Evolutionary conservation across 768 basidiomycete genomes (phyloP), one percentile per base, ranked within the genome.

Genomic region (Dacryopinax spathularia): DNA sequence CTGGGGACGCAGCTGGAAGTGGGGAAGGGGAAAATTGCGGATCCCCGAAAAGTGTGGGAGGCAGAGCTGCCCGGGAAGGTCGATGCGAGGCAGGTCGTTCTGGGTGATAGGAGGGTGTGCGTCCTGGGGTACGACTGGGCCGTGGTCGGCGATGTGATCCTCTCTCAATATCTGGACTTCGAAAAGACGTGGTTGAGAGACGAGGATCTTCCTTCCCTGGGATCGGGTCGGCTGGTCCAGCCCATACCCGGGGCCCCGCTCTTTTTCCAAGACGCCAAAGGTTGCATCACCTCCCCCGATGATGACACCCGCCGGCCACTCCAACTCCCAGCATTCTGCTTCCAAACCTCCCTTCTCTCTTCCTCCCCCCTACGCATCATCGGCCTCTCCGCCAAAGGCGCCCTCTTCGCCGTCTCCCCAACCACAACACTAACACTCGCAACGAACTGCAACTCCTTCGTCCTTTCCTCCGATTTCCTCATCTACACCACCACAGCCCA

Each of bases 401-500:
- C 87, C 70, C 75, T 95, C 0, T 82, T 83, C 69, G 77, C 81
- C 25, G 74, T 80, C 3, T 67, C 72, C 9, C 72, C 69, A 31
- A 69, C 31, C 22, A 33, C 22, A 0, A 37, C 27, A 56, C 27
- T 29, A 16, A 68, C 67, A 4, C 35, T 78, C 34, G 75, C 77
- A 0, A 67, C 69, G 18, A 70, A 73, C 36, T 74, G 73, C 37
- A 77, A 84, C 15, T 95, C 93, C 0, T 90, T 91, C 73, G 80
- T 82, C 33, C 63, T 74, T 33, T 65, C 68, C 10, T 73, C 87
- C 0, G 83, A 88, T 0, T 93, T 89, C 71, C 75, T 95, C 33
- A 85, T 94, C 63, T 95, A 84, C 74, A 91, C 89, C 0, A 90
- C 91, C 0, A 84, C 83, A 6, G 75, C 87, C 0, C 95, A 98